Conservation (phyloP, 768 basidiomycete species). For the Agaricus subrufescens region DNA sequence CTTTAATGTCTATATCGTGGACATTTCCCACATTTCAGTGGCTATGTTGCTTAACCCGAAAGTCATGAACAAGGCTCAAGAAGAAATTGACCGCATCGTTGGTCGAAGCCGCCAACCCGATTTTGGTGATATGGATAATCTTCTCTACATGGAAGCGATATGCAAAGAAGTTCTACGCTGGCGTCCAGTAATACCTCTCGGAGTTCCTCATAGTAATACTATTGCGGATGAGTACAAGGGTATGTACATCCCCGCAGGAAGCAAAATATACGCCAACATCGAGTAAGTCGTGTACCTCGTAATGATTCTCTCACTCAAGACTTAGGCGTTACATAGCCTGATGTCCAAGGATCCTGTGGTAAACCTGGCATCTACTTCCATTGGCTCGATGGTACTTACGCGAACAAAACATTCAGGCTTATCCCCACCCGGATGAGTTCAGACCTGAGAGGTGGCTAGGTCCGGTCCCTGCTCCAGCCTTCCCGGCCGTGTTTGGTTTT, state of each 20-base stretch:
- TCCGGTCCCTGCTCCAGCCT: constrained; percentile 20
- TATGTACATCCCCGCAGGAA: constrained; percentile 29
- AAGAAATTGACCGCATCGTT: constrained; percentile 24
- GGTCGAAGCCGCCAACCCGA: constrained; percentile 21
- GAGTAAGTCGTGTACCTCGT: constrained; percentile 13
- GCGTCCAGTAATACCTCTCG: constrained; percentile 22
- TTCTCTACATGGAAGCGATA: constrained; percentile 17
- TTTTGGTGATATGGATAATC: constrained; percentile 16
- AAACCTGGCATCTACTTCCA: too few relatives aligned
- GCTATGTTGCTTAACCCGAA: constrained; percentile 25
- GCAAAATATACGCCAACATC: constrained; percentile 17
- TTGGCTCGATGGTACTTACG: too few relatives aligned
- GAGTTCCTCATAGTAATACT: constrained; percentile 30
- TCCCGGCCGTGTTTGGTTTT: constrained; percentile 20
- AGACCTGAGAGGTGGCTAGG: constrained; percentile 19
- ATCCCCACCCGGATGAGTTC: constrained; percentile 17
- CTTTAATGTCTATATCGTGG: too few relatives aligned
- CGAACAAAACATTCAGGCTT: constrained; percentile 9
- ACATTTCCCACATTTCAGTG: constrained; percentile 13
- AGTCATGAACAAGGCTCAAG: constrained; percentile 23
- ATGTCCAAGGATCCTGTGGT: constrained; percentile 18
- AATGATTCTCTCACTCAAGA: neutral
- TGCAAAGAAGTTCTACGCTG: constrained; percentile 17
- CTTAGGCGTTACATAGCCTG: constrained; percentile 7
- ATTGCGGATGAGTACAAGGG: constrained; percentile 13